phyloP scores from a whole-genome alignment of 108 stramenopile species.

The Skeletonema costatum region DNA sequence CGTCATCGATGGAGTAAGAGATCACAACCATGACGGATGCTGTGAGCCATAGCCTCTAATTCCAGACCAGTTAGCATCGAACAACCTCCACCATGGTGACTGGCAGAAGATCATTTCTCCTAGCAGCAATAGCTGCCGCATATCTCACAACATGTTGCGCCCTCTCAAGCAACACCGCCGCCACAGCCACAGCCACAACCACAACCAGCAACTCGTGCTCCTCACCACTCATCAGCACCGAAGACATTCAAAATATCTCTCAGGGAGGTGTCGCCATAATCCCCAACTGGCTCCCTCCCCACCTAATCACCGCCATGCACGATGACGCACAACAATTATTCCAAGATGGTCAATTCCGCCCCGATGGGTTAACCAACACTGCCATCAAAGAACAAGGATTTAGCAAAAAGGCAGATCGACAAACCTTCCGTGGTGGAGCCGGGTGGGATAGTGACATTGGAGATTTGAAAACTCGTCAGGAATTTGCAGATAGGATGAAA shows the following conservation, averaged over 20 bases:
- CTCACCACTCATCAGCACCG: constrained; percentile 7
- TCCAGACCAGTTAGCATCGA: no score
- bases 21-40: no score
- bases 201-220: neutral
- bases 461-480: constrained; percentile 17
- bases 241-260: constrained; percentile 4
- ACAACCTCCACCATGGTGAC: neutral
- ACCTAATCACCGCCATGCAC: constrained; percentile 14
- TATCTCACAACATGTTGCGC: neutral
- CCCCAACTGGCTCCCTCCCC: constrained; percentile 25
- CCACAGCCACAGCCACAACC: neutral
- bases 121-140: neutral
- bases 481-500: constrained; percentile 36
- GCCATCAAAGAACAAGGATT: constrained; percentile 40
- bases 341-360: constrained; percentile 28
- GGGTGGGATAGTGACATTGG: constrained; percentile 29
- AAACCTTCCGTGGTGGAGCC: constrained; percentile 33
- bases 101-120: neutral
- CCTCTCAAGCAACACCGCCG: neutral
- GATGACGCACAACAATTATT: constrained; percentile 29
- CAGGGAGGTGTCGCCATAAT: constrained; percentile 39
- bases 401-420: constrained; percentile 22
- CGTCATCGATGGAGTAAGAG: no score
- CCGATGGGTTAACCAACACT: constrained; percentile 56
- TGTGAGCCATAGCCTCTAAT: no score